A percentile compares a stretch with the other conserved stretches of the same genome.
These are phyloP conservation scores for Heliosperma pusillum DNA, from an alignment of 148 eudicot genomes.

Conservation along the genomic window DNA sequence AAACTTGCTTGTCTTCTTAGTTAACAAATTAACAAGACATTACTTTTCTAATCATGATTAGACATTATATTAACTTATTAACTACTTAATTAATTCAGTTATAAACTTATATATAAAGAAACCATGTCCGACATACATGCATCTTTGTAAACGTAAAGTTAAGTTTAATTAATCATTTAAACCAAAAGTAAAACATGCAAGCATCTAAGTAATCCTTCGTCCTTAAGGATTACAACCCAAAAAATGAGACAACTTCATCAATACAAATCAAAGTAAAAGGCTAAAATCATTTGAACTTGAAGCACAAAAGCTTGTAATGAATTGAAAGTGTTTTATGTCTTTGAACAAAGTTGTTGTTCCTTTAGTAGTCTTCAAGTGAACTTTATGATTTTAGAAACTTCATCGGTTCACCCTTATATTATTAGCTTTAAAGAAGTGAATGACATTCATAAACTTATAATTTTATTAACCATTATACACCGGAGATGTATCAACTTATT, in stretches of 20 bases:
- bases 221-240: conserved; percentile 18
- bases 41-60: not conserved
- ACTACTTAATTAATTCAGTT: not conserved
- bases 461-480: too few relatives aligned
- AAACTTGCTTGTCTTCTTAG: not conserved
- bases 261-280: not conserved
- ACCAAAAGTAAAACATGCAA: conserved; percentile 15
- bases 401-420: too few relatives aligned
- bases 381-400: not conserved
- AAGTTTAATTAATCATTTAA: conserved; percentile 3
- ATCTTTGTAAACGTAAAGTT: not conserved
- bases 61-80: too few relatives aligned
- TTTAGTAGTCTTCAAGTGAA: not conserved
- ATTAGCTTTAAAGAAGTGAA: too few relatives aligned
- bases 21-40: not conserved
- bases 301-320: conserved; percentile 5
- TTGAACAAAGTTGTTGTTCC: not conserved
- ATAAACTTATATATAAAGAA: too few relatives aligned
- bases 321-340: not conserved
- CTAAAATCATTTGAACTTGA: not conserved
- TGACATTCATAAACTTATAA: too few relatives aligned
- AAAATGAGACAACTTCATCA: conserved; percentile 7
- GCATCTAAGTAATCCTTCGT: conserved; percentile 20
- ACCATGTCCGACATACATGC: not conserved
- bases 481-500: too few relatives aligned